phyloP scores from a whole-genome alignment of 2,329 filamentous ascomycete species.

The Cordyceps pruinosa region DNA sequence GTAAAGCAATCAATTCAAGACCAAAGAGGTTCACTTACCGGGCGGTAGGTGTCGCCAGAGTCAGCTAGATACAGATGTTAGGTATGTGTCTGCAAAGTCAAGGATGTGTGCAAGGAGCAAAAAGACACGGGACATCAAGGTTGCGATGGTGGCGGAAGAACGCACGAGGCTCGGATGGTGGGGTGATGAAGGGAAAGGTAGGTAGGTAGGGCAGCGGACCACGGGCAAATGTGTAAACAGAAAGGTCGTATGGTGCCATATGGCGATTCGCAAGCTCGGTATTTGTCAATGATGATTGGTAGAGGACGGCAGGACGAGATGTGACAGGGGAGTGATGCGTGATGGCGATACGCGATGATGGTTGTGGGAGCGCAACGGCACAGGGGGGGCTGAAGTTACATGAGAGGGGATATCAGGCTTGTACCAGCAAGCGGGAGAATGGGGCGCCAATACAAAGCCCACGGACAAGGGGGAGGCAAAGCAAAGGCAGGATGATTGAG shows the following conservation, averaged over 20 bases:
- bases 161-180: slow-evolving; percentile 13
- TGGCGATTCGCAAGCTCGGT: background rate
- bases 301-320: background rate
- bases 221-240: background rate
- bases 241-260: background rate
- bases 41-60: slow-evolving; percentile 54
- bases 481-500: slow-evolving; percentile 2
- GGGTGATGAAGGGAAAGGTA: slow-evolving; percentile 2
- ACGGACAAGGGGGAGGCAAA: background rate
- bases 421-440: slow-evolving; percentile 9
- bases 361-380: background rate
- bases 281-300: background rate
- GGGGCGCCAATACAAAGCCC: slow-evolving; percentile 1
- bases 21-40: slow-evolving; percentile 38
- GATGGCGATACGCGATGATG: background rate
- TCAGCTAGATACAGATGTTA: slow-evolving; percentile 46
- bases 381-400: background rate
- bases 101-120: slow-evolving; percentile 7
- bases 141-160: slow-evolving; percentile 14
- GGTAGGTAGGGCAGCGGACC: slow-evolving; percentile 4
- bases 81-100: slow-evolving; percentile 20
- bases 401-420: slow-evolving; percentile 1
- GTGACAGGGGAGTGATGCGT: background rate
- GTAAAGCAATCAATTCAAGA: slow-evolving; percentile 3
- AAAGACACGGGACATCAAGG: slow-evolving; percentile 18